These are phyloP conservation scores for Fusarium xylarioides DNA, from an alignment of 2,329 filamentous ascomycete genomes.

Conservation along the genomic window DNA sequence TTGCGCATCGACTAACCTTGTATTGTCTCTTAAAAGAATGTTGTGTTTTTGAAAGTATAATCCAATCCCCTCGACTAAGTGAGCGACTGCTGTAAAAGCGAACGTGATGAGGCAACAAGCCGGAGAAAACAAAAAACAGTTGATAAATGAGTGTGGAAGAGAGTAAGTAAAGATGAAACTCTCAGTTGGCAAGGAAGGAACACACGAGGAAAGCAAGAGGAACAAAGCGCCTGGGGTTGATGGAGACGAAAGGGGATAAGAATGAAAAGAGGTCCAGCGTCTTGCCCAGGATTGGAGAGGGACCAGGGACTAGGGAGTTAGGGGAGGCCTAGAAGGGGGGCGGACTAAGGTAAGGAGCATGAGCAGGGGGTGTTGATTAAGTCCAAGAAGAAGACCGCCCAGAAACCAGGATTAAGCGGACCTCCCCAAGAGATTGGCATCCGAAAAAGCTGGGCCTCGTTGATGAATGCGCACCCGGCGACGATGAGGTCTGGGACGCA, in stretches of 20 bases:
- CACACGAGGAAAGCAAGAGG: slow-evolving; percentile 42
- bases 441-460: slow-evolving; percentile 8
- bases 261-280: slow-evolving; percentile 36
- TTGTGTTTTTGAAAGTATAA: background rate
- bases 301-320: slow-evolving; percentile 23
- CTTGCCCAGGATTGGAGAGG: slow-evolving; percentile 30
- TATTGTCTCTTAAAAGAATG: slow-evolving; percentile 35
- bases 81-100: slow-evolving; percentile 44
- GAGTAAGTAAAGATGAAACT: slow-evolving; percentile 55
- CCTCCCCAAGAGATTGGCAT: slow-evolving; percentile 31
- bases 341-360: slow-evolving; percentile 15
- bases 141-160: slow-evolving; percentile 65
- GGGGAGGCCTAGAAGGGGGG: slow-evolving; percentile 14
- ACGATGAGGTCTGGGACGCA: slow-evolving; percentile 21
- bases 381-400: slow-evolving; percentile 1
- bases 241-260: slow-evolving; percentile 43
- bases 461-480: slow-evolving; percentile 24
- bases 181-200: slow-evolving; percentile 61
- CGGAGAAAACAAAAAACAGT: slow-evolving; percentile 33
- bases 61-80: slow-evolving; percentile 31
- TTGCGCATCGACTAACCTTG: slow-evolving; percentile 35
- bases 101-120: slow-evolving; percentile 42
- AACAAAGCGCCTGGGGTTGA: slow-evolving; percentile 38
- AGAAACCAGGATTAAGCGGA: background rate
- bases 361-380: slow-evolving; percentile 11